phyloP scores from a whole-genome alignment of 2,329 filamentous ascomycete genomes.

The Fusarium sp. region DNA sequence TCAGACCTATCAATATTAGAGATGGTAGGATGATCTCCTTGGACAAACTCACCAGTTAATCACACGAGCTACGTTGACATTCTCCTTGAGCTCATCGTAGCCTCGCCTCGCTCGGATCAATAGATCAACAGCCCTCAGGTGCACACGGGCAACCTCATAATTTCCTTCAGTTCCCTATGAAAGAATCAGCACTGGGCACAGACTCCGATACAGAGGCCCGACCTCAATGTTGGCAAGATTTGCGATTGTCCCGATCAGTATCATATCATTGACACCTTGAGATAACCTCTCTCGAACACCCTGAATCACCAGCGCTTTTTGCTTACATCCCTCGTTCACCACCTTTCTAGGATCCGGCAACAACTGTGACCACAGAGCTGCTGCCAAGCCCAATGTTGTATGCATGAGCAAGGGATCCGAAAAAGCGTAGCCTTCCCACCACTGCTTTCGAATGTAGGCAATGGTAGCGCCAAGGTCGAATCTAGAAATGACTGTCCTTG shows the following conservation, averaged over 20 bases:
- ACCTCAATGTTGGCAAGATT: constrained; percentile 30
- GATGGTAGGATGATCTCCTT: background rate
- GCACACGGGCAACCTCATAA: constrained; percentile 13
- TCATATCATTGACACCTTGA: constrained; percentile 1
- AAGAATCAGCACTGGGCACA: background rate
- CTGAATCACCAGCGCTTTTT: constrained; percentile 16
- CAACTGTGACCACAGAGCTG: constrained; percentile 15
- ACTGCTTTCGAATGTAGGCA: constrained; percentile 22
- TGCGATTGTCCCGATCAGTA: constrained; percentile 21
- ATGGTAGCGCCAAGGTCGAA: constrained; percentile 23
- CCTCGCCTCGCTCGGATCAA: constrained; percentile 9
- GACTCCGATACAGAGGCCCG: background rate
- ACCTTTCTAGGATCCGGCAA: constrained; percentile 2
- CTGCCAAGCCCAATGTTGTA: constrained; percentile 21
- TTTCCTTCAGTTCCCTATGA: constrained; percentile 17
- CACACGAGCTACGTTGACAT: constrained; percentile 21
- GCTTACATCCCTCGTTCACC: constrained; percentile 9
- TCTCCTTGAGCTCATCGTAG: constrained; percentile 13
- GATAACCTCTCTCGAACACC: constrained; percentile 11
- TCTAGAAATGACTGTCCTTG: constrained; percentile 16
- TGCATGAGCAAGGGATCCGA: constrained; percentile 29
- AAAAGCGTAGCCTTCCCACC: constrained; percentile 26
- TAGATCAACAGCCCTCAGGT: constrained; percentile 19
- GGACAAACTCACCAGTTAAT: constrained; percentile 12
- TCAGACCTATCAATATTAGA: constrained; percentile 21